Percentiles rank a stretch among this genome's conserved stretches.
Evolutionary conservation across 2,329 filamentous ascomycete genomes (phyloP).

Genomic region (Claviceps purpurea): DNA sequence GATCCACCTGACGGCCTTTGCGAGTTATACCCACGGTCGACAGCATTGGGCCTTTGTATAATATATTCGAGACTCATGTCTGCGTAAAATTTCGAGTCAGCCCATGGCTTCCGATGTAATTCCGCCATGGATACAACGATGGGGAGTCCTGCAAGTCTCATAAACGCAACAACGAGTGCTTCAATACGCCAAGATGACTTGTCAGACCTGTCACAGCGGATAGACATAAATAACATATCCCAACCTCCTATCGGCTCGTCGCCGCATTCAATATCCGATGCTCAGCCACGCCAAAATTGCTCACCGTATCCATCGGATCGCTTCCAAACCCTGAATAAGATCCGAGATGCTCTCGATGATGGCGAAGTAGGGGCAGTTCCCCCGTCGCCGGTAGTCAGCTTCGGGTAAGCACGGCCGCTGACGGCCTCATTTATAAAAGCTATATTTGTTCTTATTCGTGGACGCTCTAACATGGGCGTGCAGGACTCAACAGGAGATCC

Average conservation of each 20-base stretch:
- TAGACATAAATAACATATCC: slow-evolving; percentile 5
- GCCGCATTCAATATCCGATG: not conserved
- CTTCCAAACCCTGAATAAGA: slow-evolving; percentile 7
- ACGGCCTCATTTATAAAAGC: not conserved
- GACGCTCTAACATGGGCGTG: not conserved
- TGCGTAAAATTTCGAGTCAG: slow-evolving; percentile 1
- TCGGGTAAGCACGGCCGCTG: slow-evolving; percentile 15
- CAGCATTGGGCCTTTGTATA: not conserved
- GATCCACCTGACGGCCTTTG: slow-evolving; percentile 1
- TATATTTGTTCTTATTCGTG: not conserved
- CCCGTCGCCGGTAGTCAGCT: slow-evolving; percentile 10
- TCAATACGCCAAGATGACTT: not conserved
- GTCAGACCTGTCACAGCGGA: slow-evolving; percentile 4
- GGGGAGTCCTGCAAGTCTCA: not conserved
- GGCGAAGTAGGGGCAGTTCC: slow-evolving; percentile 12
- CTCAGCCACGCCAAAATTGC: slow-evolving; percentile 20
- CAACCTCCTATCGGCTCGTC: not conserved
- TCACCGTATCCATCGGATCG: slow-evolving; percentile 14
- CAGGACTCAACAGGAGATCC: slow-evolving; percentile 8
- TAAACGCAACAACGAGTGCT: not conserved
- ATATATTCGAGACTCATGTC: slow-evolving; percentile 3
- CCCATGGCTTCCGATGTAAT: slow-evolving; percentile 2
- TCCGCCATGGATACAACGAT: slow-evolving; percentile 4
- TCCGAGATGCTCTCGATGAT: slow-evolving; percentile 11
- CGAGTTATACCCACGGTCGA: slow-evolving; percentile 4